Percentiles rank a stretch among this genome's conserved stretches.
phyloP scores from a whole-genome alignment of 257 asterid species.

The Solanum megistacrolobum region DNA sequence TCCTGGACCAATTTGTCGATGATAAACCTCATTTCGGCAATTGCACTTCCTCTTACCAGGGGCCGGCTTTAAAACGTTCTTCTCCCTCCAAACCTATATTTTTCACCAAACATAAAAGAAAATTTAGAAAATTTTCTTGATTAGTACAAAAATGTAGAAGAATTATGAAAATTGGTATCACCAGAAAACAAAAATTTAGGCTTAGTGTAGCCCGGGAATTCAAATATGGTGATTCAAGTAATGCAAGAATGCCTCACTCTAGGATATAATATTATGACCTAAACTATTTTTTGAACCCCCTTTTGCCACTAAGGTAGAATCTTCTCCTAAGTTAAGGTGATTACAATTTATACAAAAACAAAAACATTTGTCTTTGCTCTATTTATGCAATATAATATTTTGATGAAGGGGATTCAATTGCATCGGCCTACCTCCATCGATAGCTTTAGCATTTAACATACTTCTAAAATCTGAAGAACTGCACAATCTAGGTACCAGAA shows the following conservation, averaged over 20 bases:
- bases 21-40: slow-evolving; percentile 96
- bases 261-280: background rate
- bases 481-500: background rate
- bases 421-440: background rate
- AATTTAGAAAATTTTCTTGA: background rate
- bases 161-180: background rate
- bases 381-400: background rate
- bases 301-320: background rate
- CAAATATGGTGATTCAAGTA: background rate
- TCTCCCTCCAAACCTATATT: slow-evolving; percentile 93
- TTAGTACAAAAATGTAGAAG: background rate
- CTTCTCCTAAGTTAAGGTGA: background rate
- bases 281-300: background rate
- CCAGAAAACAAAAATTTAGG: background rate
- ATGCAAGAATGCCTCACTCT: background rate
- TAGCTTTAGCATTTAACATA: background rate
- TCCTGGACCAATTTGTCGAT: slow-evolving; percentile 98
- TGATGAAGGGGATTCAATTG: background rate
- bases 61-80: slow-evolving; percentile 80
- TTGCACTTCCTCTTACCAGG: slow-evolving; percentile 96
- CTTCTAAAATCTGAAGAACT: background rate
- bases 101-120: background rate
- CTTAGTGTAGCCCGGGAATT: background rate
- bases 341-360: background rate
- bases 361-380: background rate